Base-by-base conservation (phyloP, 805 yeast genomes). In the Yamadazyma kitorensis region DNA sequence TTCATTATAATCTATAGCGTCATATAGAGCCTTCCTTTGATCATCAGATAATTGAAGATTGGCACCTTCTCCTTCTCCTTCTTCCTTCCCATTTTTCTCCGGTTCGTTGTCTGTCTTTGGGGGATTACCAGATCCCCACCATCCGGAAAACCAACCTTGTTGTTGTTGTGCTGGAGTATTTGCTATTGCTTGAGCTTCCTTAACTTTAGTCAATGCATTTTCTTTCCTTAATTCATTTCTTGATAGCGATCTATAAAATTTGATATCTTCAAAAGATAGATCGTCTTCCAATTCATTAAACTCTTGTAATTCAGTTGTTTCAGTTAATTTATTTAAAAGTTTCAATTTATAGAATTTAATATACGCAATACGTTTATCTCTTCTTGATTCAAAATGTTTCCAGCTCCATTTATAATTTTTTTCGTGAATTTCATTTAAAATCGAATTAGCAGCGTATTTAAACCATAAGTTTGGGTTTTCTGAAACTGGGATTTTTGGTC, bases 1-100 rank as follows among this genome's bases (percentile, higher is more conserved):
- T 41, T 89, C 96, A 47, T 89, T 86, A 47, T 81, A 89, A 43
- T 89, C 99, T 44, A 93, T 89, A 0, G 97, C 95, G 40, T 86
- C 95, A 51, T 87, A 89, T 14, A 93, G 67, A 39, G 94, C 98
- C 51, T 86, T 73, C 43, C 86, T 72, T 51, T 93, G 96, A 45
- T 88, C 95, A 10, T 86, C 95, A 0, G 93, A 77, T 55, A 93
- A 47, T 19, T 48, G 48, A 22, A 67, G 43, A 8, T 64, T 55
- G 6, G 63, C 54, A 3, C 68, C 64, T 22, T 37, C 36, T 11
- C 28, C 21, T 4, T 17, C 9, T 8, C 34, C 37, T 12, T 23
- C 23, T 6, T 13, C 4, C 6, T 23, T 27, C 9, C 32, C 36
- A 10, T 18, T n/a, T 2, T 19, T n/a, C 6, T 24, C 31, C 2